These are phyloP conservation scores for Austroboletus eburneus DNA, from an alignment of 768 basidiomycete genomes.

Conservation along the genomic window DNA sequence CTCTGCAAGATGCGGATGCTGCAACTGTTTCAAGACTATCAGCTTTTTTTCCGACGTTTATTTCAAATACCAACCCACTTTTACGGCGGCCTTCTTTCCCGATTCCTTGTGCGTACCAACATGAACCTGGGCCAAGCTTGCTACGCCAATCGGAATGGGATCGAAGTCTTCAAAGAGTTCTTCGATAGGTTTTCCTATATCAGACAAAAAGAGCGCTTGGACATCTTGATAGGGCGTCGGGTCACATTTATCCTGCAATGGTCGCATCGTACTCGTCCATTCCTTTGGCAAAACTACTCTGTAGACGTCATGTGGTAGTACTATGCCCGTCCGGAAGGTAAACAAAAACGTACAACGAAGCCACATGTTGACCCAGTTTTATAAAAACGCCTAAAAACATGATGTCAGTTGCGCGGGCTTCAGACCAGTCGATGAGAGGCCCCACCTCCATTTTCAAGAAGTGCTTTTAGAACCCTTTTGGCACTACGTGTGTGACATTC, in stretches of 20 bases:
- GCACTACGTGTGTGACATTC: conserved; percentile 85
- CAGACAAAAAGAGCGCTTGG: conserved; percentile 68
- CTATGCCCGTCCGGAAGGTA: conserved; percentile 15
- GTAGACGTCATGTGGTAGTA: conserved; percentile 9
- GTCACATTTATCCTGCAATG: conserved; percentile 88
- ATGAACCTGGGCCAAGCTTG: conserved; percentile 95
- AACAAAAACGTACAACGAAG: conserved; percentile 47
- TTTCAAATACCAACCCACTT: conserved; percentile 41
- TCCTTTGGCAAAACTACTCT: conserved; percentile 57
- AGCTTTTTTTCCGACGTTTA: neutral
- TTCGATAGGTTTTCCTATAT: conserved; percentile 68
- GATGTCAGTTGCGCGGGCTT: neutral
- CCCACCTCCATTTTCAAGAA: conserved; percentile 84
- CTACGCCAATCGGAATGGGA: conserved; percentile 86
- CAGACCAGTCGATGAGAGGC: conserved; percentile 3
- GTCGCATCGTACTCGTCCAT: conserved; percentile 56
- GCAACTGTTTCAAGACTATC: conserved; percentile 43
- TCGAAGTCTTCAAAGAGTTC: conserved; percentile 86
- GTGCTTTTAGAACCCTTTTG: conserved; percentile 68
- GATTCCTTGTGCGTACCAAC: conserved; percentile 68
- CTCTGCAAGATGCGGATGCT: conserved; percentile 92
- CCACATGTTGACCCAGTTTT: conserved; percentile 87
- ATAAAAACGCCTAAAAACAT: conserved; percentile 67
- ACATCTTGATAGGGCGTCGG: conserved; percentile 80
- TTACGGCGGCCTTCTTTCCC: conserved; percentile 80